These are phyloP conservation scores for Babesia bovis DNA, from an alignment of 169 alveolate species.

Conservation along the genomic window DNA sequence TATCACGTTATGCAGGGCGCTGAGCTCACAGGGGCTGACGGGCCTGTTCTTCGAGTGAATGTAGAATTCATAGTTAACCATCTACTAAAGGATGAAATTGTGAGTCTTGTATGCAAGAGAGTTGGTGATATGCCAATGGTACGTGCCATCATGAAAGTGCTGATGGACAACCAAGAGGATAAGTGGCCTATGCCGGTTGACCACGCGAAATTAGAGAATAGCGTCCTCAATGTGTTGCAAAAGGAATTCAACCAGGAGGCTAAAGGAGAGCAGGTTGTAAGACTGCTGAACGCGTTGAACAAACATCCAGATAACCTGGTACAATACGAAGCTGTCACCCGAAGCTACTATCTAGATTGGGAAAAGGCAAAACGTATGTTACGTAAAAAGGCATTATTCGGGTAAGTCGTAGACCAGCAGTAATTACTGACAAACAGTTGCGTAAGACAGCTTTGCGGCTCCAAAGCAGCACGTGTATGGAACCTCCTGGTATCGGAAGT, in stretches of 20 bases:
- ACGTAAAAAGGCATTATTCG: constrained; percentile 54
- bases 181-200: constrained; percentile 30
- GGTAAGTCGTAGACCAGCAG: background rate
- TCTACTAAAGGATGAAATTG: constrained; percentile 46
- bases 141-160: constrained; percentile 44
- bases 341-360: constrained; percentile 56
- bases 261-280: constrained; percentile 35
- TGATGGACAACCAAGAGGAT: constrained; percentile 37
- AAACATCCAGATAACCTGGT: constrained; percentile 68
- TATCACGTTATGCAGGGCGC: constrained; percentile 41
- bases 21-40: constrained; percentile 32
- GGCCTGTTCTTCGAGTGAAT: constrained; percentile 13
- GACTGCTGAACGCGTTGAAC: constrained; percentile 44
- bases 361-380: constrained; percentile 57
- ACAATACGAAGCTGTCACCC: constrained; percentile 14
- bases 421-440: constrained; percentile 12
- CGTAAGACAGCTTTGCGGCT: constrained; percentile 52
- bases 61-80: background rate
- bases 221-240: constrained; percentile 1
- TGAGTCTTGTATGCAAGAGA: constrained; percentile 45
- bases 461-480: constrained; percentile 63
- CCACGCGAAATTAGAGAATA: background rate
- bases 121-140: constrained; percentile 54
- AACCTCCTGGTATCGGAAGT: constrained; percentile 44
- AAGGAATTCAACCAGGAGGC: background rate